Conservation (phyloP, 2,329 filamentous ascomycete genomes). For the Cercospora sp. region DNA sequence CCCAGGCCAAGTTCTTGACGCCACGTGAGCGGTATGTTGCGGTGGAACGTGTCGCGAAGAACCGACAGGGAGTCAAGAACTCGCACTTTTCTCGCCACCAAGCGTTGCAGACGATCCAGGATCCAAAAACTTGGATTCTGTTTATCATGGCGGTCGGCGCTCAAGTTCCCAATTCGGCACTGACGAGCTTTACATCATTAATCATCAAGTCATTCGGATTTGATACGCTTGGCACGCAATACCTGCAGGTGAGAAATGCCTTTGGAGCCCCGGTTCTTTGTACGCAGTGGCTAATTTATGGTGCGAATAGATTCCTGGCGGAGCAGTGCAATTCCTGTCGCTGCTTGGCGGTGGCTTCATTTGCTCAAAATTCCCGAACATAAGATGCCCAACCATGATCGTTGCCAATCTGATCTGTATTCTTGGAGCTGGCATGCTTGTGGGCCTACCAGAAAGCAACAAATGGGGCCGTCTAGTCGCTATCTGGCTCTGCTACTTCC, state of each 20-base stretch:
- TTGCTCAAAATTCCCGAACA: slow-evolving; percentile 55
- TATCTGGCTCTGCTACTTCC: slow-evolving; percentile 59
- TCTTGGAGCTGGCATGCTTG: slow-evolving; percentile 54
- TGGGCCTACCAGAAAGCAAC: slow-evolving; percentile 52
- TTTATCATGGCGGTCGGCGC: slow-evolving; percentile 57
- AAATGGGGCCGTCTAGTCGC: slow-evolving; percentile 61
- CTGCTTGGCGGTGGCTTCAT: slow-evolving; percentile 55
- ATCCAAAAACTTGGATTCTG: slow-evolving; percentile 62
- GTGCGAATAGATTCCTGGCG: slow-evolving; percentile 53
- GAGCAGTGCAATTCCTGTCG: slow-evolving; percentile 58
- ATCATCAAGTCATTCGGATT: slow-evolving; percentile 52
- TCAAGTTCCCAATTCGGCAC: slow-evolving; percentile 58
- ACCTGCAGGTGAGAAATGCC: slow-evolving; percentile 48
- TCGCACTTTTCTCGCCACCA: slow-evolving; percentile 45
- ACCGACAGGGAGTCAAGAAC: slow-evolving; percentile 59
- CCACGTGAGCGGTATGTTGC: slow-evolving; percentile 38
- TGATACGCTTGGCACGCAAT: slow-evolving; percentile 55
- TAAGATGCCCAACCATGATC: slow-evolving; percentile 58
- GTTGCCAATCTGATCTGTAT: slow-evolving; percentile 59
- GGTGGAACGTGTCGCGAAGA: slow-evolving; percentile 54
- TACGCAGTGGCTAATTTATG: not conserved
- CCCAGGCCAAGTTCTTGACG: slow-evolving; percentile 24
- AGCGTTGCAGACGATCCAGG: slow-evolving; percentile 51
- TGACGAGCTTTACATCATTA: slow-evolving; percentile 56
- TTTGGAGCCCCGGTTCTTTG: not conserved